phyloP scores from a whole-genome alignment of 352 stramenopile genomes.

The Chrysophaeum taylorii region DNA sequence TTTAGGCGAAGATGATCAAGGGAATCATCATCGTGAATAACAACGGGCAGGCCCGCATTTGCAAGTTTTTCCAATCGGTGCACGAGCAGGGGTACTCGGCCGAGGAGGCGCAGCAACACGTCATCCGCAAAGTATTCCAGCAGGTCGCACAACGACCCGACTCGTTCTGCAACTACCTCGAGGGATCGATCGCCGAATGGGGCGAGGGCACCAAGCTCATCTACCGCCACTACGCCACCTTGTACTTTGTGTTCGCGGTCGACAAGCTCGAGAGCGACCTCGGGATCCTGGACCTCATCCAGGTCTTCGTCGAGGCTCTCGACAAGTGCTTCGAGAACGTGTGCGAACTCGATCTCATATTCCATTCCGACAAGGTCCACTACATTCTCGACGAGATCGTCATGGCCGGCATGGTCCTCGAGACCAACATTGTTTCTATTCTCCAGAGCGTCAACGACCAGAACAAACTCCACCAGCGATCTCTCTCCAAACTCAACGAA shows the following conservation, averaged over 20 bases:
- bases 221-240: slow-evolving; percentile 98
- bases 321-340: slow-evolving; percentile 99
- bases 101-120: slow-evolving; percentile 88
- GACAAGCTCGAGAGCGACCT: slow-evolving; percentile 96
- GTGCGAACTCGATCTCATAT: slow-evolving; percentile 98
- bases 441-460: slow-evolving; percentile 92
- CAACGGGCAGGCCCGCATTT: slow-evolving; percentile 91
- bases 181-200: slow-evolving; percentile 85
- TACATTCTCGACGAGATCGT: slow-evolving; percentile 97
- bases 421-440: slow-evolving; percentile 97
- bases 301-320: slow-evolving; percentile 68
- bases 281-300: slow-evolving; percentile 96
- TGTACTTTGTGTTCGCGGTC: slow-evolving; percentile 98
- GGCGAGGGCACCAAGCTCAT: slow-evolving; percentile 84
- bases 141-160: slow-evolving; percentile 95
- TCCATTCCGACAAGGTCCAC: slow-evolving; percentile 89
- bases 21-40: slow-evolving; percentile 99
- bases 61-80: slow-evolving; percentile 98
- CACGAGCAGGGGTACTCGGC: slow-evolving; percentile 41
- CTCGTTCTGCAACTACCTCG: slow-evolving; percentile 97
- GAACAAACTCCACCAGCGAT: slow-evolving; percentile 72
- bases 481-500: not conserved
- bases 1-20: slow-evolving; percentile 83
- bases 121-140: slow-evolving; percentile 95
- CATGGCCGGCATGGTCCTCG: slow-evolving; percentile 98